These are phyloP conservation scores for Coleophoma crateriformis DNA, from an alignment of 2,329 filamentous ascomycete species.

Conservation along the genomic window DNA sequence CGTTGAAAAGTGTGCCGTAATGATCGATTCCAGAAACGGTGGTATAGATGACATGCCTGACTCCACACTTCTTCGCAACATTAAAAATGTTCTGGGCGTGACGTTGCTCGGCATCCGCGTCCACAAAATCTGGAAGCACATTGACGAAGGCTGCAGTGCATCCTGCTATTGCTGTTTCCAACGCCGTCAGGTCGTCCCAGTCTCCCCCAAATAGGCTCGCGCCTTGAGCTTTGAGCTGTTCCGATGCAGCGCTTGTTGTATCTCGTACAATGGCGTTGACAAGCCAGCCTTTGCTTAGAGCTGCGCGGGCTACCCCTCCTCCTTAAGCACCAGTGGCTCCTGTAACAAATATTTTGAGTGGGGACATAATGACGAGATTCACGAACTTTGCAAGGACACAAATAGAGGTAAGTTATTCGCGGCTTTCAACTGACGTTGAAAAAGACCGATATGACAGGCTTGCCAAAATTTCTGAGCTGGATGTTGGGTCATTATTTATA, in stretches of 20 bases:
- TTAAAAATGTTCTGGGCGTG: constrained; percentile 1
- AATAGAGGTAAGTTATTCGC: constrained; percentile 5
- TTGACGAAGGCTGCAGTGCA: constrained; percentile 1
- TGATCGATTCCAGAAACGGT: neutral
- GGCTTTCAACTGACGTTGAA: neutral
- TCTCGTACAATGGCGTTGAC: constrained; percentile 51
- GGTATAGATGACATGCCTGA: neutral
- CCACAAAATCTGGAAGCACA: neutral
- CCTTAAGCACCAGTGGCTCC: constrained; percentile 32
- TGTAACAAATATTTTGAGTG: constrained; percentile 25
- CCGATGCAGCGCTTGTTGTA: constrained; percentile 40
- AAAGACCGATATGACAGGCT: neutral
- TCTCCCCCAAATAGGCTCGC: constrained; percentile 25
- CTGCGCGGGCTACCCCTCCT: constrained; percentile 23
- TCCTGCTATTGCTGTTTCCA: constrained; percentile 7
- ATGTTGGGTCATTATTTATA: too few relatives aligned
- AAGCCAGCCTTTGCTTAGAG: constrained; percentile 26
- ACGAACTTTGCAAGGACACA: constrained; percentile 22
- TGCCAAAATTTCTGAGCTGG: neutral
- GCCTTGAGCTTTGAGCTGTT: constrained; percentile 28
- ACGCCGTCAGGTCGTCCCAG: constrained; percentile 22
- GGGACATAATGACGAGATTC: constrained; percentile 25
- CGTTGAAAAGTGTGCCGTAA: neutral
- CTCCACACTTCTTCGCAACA: neutral
- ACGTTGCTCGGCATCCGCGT: neutral